Evolutionary conservation across 352 stramenopile genomes (phyloP).

Genomic region (Phytophthora syringae): DNA sequence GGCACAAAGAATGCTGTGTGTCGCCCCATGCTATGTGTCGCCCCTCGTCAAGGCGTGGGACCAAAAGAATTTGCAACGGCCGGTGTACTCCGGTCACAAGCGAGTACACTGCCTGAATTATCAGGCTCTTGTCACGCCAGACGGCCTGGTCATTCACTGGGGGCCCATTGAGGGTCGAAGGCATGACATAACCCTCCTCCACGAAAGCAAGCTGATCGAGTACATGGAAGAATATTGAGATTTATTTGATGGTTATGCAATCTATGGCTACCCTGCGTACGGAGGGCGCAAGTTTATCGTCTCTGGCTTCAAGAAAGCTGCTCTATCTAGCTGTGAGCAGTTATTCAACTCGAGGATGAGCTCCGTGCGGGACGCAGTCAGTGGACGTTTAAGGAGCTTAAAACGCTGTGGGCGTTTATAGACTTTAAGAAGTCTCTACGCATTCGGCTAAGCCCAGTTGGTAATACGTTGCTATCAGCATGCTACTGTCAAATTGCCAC

Average conservation of each 20-base stretch:
- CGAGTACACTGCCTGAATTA: slow-evolving; percentile 7
- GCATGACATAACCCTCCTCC: slow-evolving; percentile 1
- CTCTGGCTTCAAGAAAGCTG: background rate
- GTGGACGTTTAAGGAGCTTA: slow-evolving; percentile 6
- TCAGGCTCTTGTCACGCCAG: slow-evolving; percentile 4
- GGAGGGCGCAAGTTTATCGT: background rate
- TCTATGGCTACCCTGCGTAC: slow-evolving; percentile 5
- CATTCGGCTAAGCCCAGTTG: background rate
- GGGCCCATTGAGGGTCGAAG: slow-evolving; percentile 1
- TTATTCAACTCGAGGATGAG: slow-evolving; percentile 9
- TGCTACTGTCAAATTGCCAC: slow-evolving; percentile 7
- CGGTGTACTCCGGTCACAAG: slow-evolving; percentile 11
- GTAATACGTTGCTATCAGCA: slow-evolving; percentile 9
- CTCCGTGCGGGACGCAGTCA: slow-evolving; percentile 2
- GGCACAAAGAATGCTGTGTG: slow-evolving; percentile 13
- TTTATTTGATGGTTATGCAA: slow-evolving; percentile 1
- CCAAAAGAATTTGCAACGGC: slow-evolving; percentile 9
- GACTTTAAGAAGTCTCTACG: slow-evolving; percentile 5
- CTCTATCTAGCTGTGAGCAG: too few species aligned
- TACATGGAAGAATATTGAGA: background rate
- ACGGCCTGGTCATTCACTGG: slow-evolving; percentile 9
- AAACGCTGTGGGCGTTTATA: slow-evolving; percentile 11
- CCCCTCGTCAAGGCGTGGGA: background rate
- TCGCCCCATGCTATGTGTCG: too few species aligned
- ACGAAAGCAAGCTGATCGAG: slow-evolving; percentile 6